Conservation (phyloP, 129 eudicot genomes). For the Deinandra increscens region DNA sequence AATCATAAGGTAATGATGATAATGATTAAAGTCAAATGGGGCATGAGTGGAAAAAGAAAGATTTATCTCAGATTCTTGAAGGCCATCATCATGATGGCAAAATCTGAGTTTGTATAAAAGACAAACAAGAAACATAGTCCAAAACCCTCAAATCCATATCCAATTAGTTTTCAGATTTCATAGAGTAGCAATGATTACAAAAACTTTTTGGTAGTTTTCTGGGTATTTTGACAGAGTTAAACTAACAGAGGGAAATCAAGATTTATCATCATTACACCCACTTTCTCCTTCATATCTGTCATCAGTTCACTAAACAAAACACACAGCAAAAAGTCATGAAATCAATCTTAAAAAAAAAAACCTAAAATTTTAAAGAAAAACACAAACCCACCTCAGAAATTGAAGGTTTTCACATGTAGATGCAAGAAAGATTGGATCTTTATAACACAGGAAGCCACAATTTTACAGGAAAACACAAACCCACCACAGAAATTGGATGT, state of each 20-base stretch:
- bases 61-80: constrained; percentile 21
- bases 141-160: constrained; percentile 24
- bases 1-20: constrained; percentile 41
- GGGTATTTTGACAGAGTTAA: constrained; percentile 32
- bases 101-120: constrained; percentile 6
- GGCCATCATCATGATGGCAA: constrained; percentile 30
- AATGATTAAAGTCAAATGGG: neutral
- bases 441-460: constrained; percentile 25
- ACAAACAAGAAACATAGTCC: constrained; percentile 9
- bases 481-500: constrained; percentile 7
- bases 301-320: constrained; percentile 7
- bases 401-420: constrained; percentile 4
- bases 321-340: neutral
- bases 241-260: constrained; percentile 27
- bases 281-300: constrained; percentile 18
- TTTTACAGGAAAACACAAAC: constrained; percentile 16
- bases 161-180: constrained; percentile 33
- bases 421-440: constrained; percentile 13
- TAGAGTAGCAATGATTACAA: constrained; percentile 39
- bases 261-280: constrained; percentile 29
- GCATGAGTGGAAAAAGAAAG: constrained; percentile 7
- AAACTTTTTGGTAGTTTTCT: constrained; percentile 34
- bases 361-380: neutral
- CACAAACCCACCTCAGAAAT: constrained; percentile 18
- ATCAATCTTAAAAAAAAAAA: neutral